These are phyloP conservation scores for Sarocladium brachiariae DNA, from an alignment of 2,329 filamentous ascomycete genomes.

Conservation along the genomic window DNA sequence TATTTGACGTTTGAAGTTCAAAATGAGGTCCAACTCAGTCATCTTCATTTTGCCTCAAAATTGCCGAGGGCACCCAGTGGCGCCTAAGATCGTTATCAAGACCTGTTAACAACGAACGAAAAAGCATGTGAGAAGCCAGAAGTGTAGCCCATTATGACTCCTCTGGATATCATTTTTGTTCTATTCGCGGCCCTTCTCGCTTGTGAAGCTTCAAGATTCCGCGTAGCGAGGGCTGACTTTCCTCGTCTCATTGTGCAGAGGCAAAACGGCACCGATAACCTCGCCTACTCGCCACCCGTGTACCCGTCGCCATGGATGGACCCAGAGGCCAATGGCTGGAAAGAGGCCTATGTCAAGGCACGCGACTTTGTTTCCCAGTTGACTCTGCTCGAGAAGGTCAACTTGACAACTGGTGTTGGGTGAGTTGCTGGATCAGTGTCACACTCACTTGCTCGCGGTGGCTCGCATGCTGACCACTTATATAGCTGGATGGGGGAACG, in stretches of 20 bases:
- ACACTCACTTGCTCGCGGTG: neutral
- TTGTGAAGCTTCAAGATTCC: neutral
- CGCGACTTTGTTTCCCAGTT: conserved; percentile 74
- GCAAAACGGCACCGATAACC: conserved; percentile 12
- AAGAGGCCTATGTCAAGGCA: conserved; percentile 67
- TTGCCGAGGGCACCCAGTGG: neutral
- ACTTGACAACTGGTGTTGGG: conserved; percentile 86
- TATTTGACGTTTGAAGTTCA: too few relatives aligned
- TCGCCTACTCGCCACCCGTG: conserved; percentile 47
- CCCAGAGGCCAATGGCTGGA: conserved; percentile 65
- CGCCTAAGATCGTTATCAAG: neutral
- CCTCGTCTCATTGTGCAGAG: conserved; percentile 1
- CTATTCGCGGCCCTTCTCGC: neutral
- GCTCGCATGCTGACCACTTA: conserved; percentile 18
- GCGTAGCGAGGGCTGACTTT: neutral
- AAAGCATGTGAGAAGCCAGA: too few relatives aligned
- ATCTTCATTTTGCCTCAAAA: neutral
- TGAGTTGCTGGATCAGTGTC: conserved; percentile 35
- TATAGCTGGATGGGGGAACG: conserved; percentile 47
- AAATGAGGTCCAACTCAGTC: neutral
- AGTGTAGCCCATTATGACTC: neutral
- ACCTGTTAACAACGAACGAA: neutral
- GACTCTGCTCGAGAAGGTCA: conserved; percentile 85
- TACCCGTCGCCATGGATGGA: conserved; percentile 89
- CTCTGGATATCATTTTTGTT: neutral